These are phyloP conservation scores for Scytalidium lignicola DNA, from an alignment of 2,329 filamentous ascomycete species.

Conservation along the genomic window DNA sequence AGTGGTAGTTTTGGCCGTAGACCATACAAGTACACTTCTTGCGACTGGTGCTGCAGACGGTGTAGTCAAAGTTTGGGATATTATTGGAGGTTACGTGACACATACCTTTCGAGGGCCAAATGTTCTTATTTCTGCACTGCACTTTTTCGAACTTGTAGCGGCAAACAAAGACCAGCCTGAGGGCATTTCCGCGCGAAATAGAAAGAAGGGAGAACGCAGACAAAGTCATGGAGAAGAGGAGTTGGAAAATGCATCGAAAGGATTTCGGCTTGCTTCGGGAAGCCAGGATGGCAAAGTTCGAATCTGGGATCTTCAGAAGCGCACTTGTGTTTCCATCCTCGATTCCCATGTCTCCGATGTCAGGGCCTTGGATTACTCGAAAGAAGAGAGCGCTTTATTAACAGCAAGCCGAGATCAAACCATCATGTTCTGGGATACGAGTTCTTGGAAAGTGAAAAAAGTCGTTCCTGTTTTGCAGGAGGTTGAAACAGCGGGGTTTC, in stretches of 20 bases:
- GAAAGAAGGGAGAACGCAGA: constrained; percentile 34
- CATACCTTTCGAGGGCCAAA: constrained; percentile 94
- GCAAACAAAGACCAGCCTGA: constrained; percentile 31
- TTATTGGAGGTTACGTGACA: constrained; percentile 81
- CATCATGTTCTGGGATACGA: constrained; percentile 83
- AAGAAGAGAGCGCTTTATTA: constrained; percentile 67
- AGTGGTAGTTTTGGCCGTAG: constrained; percentile 79
- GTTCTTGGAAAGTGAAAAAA: constrained; percentile 75
- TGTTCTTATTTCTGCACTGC: constrained; percentile 82
- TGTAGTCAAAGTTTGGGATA: constrained; percentile 94
- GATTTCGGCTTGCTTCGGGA: constrained; percentile 81
- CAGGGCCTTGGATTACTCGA: constrained; percentile 77
- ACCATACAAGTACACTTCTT: constrained; percentile 81
- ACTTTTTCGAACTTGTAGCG: constrained; percentile 76
- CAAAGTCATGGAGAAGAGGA: constrained; percentile 38
- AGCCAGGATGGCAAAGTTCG: constrained; percentile 90
- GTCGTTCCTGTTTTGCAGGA: constrained; percentile 82
- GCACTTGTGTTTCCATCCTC: constrained; percentile 69
- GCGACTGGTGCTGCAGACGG: constrained; percentile 93
- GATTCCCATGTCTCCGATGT: constrained; percentile 96
- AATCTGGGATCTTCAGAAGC: constrained; percentile 87
- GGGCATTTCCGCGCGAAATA: constrained; percentile 34
- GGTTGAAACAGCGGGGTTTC: constrained; percentile 78
- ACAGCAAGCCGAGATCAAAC: constrained; percentile 92
- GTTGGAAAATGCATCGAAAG: constrained; percentile 43